Conservation (phyloP, 2,329 filamentous ascomycete genomes). For the Beauveria australis region DNA sequence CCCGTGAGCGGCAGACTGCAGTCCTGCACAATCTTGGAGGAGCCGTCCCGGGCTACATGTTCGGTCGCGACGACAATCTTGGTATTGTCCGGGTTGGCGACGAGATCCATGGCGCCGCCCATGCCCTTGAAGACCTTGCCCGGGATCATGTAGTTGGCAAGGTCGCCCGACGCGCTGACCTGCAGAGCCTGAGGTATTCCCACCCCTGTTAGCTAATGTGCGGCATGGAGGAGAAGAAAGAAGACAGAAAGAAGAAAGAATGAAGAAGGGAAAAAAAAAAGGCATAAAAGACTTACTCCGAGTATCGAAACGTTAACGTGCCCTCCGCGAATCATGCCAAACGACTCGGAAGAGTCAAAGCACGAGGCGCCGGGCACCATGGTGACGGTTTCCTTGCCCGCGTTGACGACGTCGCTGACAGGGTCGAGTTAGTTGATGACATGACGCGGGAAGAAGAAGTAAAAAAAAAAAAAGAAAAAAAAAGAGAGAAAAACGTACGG, state of each 20-base stretch:
- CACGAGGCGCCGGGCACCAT: slow-evolving; percentile 66
- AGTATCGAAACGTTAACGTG: slow-evolving; percentile 80
- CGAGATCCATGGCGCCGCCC: slow-evolving; percentile 69
- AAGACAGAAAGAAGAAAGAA: background rate
- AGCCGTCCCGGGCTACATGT: slow-evolving; percentile 61
- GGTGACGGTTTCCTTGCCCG: slow-evolving; percentile 81
- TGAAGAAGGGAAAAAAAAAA: background rate
- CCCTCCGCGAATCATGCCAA: slow-evolving; percentile 79
- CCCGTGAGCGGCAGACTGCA: slow-evolving; percentile 60
- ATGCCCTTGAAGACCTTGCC: slow-evolving; percentile 85
- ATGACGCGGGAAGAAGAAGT: too few species aligned
- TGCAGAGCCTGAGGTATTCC: slow-evolving; percentile 51
- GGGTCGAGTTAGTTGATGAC: background rate
- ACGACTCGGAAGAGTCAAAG: slow-evolving; percentile 75
- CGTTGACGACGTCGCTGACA: slow-evolving; percentile 65
- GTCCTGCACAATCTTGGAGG: slow-evolving; percentile 56
- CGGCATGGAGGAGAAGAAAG: too few species aligned
- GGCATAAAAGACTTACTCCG: slow-evolving; percentile 36
- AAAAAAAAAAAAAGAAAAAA: too few species aligned
- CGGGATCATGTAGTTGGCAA: slow-evolving; percentile 87
- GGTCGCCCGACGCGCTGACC: slow-evolving; percentile 67
- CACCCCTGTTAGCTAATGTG: too few species aligned
- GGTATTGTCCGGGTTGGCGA: slow-evolving; percentile 61
- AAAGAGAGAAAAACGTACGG: slow-evolving; percentile 29
- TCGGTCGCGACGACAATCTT: slow-evolving; percentile 67